phyloP scores from a whole-genome alignment of 2,329 filamentous ascomycete genomes.

The Periconia sp. region DNA sequence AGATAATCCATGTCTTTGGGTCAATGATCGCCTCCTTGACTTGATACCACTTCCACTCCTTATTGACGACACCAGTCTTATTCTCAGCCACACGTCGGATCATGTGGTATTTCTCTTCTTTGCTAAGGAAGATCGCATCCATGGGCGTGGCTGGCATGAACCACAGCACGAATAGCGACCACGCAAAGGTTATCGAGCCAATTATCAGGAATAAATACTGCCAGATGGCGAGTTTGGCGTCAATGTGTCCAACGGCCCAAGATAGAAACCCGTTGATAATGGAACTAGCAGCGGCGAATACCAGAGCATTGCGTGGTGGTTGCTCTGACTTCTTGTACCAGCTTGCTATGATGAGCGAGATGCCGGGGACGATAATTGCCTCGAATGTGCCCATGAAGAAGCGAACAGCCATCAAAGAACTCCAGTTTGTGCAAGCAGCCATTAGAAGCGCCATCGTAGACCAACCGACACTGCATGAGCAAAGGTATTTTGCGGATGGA shows the following conservation, averaged over 20 bases:
- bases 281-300: constrained; percentile 7
- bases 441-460: constrained; percentile 50
- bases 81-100: constrained; percentile 39
- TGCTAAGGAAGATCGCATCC: constrained; percentile 20
- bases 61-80: constrained; percentile 47
- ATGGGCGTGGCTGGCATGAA: constrained; percentile 20
- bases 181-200: constrained; percentile 24
- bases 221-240: constrained; percentile 5
- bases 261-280: constrained; percentile 7
- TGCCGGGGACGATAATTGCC: constrained; percentile 15
- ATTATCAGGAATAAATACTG: constrained; percentile 29
- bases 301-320: constrained; percentile 8
- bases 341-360: constrained; percentile 11
- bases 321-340: constrained; percentile 15
- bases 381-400: constrained; percentile 16
- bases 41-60: constrained; percentile 39
- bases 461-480: constrained; percentile 50
- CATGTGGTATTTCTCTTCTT: constrained; percentile 20
- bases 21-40: constrained; percentile 50
- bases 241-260: constrained; percentile 9
- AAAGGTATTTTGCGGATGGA: constrained; percentile 12
- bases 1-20: constrained; percentile 48
- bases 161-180: constrained; percentile 21
- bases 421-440: constrained; percentile 10
- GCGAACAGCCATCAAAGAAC: constrained; percentile 11